phyloP scores from a whole-genome alignment of 306 rosid species.

The Rosa lucieae region DNA sequence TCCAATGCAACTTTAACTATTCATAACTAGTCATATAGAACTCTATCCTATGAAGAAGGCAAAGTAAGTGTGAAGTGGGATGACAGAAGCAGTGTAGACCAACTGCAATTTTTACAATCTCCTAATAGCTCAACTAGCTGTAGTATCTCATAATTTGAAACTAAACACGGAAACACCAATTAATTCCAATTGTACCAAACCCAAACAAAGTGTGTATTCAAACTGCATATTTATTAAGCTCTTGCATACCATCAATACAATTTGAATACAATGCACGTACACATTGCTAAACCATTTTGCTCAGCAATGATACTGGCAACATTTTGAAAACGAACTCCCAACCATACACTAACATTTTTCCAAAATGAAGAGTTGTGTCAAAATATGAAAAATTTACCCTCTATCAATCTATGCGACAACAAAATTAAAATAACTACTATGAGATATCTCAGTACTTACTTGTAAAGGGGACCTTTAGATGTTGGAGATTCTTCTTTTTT shows the following conservation, averaged over 20 bases:
- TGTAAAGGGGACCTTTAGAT: slow-evolving; percentile 58
- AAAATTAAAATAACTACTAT: background rate
- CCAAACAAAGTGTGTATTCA: background rate
- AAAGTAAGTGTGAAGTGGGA: background rate
- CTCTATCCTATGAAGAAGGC: background rate
- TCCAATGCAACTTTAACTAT: background rate
- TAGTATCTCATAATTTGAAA: background rate
- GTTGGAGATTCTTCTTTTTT: slow-evolving; percentile 44
- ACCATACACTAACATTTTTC: background rate
- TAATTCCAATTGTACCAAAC: background rate
- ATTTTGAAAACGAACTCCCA: background rate
- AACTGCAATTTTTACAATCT: background rate
- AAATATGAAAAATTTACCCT: background rate
- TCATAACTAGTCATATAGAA: background rate
- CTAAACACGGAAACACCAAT: background rate
- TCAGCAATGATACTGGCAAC: background rate
- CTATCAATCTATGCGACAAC: background rate
- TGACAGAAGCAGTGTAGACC: background rate
- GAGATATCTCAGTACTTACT: slow-evolving; percentile 43
- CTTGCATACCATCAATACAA: background rate
- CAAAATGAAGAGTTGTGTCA: background rate
- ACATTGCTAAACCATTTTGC: background rate
- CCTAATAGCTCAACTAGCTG: background rate
- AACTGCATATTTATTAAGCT: background rate
- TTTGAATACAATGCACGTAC: background rate